Percentiles rank a stretch among this genome's conserved stretches.
Evolutionary conservation across 148 eudicot species (phyloP).

Genomic region (Spergularia bocconei): DNA sequence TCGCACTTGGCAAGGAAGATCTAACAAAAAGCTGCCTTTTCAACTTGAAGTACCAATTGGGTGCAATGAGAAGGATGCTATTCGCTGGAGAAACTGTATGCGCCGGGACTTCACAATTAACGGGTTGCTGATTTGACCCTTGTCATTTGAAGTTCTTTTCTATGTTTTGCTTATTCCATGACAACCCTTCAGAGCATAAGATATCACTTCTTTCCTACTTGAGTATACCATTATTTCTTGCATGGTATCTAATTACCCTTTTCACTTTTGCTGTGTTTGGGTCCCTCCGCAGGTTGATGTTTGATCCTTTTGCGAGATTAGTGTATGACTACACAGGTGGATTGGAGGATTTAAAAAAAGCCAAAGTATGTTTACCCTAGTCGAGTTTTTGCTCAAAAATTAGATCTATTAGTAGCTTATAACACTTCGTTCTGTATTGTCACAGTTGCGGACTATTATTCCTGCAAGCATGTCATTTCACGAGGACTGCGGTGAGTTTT

Average conservation of each 20-base stretch:
- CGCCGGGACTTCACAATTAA: conserved; percentile 88
- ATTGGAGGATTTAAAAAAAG: conserved; percentile 64
- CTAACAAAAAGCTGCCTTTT: conserved; percentile 25
- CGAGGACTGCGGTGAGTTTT: conserved; percentile 78
- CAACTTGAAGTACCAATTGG: conserved; percentile 33
- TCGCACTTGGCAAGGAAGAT: conserved; percentile 44
- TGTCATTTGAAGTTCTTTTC: conserved; percentile 30
- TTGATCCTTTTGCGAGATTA: conserved; percentile 74
- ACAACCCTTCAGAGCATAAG: not conserved
- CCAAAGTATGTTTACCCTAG: conserved; percentile 51
- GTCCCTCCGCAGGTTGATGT: conserved; percentile 55
- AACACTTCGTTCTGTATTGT: conserved; percentile 19
- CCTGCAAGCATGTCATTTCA: conserved; percentile 58
- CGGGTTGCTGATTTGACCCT: conserved; percentile 61
- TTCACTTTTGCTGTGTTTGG: conserved; percentile 4
- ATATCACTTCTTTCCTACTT: not conserved
- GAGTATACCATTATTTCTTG: not conserved
- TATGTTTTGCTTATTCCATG: not conserved
- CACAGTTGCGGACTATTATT: conserved; percentile 66
- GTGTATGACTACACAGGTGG: conserved; percentile 84
- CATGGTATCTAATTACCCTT: not conserved
- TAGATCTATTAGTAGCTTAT: conserved; percentile 3
- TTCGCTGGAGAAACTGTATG: conserved; percentile 84
- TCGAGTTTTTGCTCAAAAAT: not conserved
- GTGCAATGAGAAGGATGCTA: conserved; percentile 58